Evolutionary conservation across 2,329 filamentous ascomycete species (phyloP).

Genomic region (Dothistroma pini): DNA sequence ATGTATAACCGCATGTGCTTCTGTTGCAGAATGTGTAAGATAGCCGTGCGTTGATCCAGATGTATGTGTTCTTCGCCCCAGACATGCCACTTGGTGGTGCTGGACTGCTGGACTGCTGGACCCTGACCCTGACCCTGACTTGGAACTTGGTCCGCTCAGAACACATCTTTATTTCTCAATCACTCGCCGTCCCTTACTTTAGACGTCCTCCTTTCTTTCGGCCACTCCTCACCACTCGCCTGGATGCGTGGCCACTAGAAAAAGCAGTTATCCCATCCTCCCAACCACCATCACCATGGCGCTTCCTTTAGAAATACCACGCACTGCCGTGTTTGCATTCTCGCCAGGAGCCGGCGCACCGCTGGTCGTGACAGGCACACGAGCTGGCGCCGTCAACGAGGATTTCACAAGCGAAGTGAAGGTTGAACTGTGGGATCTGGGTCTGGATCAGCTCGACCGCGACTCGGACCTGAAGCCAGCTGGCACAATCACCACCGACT

Average conservation of each 20-base stretch:
- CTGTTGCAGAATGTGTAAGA: background rate
- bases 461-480: constrained; percentile 81
- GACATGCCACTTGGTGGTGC: background rate
- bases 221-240: background rate
- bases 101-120: too few relatives aligned
- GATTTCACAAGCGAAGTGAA: constrained; percentile 98
- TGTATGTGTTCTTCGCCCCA: background rate
- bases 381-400: constrained; percentile 90
- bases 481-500: constrained; percentile 79
- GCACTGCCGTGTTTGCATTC: constrained; percentile 97
- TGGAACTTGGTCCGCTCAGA: background rate
- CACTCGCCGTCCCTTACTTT: background rate
- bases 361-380: constrained; percentile 86
- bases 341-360: constrained; percentile 76
- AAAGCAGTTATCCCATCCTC: background rate
- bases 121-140: background rate
- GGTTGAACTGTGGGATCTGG: constrained; percentile 93
- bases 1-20: background rate
- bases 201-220: background rate
- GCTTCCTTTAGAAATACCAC: constrained; percentile 89
- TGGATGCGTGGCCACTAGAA: background rate
- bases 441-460: constrained; percentile 70
- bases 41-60: background rate
- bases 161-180: constrained; percentile 1
- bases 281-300: constrained; percentile 62